Evolutionary conservation across 2,329 filamentous ascomycete genomes (phyloP), one percentile per base, ranked within the genome.

Genomic region (Emmonsiellopsis sp.): DNA sequence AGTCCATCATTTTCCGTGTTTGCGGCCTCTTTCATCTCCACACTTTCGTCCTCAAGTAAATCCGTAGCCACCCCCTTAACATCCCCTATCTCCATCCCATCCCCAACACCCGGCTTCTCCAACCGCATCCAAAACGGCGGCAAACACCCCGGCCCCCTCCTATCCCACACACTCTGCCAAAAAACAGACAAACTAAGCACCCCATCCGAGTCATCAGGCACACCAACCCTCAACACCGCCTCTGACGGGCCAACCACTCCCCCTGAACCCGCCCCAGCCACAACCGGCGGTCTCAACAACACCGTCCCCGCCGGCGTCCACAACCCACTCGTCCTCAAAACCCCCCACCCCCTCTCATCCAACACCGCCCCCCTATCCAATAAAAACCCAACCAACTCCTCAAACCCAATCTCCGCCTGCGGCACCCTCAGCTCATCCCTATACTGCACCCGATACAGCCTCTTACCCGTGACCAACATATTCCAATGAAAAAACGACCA

Each of bases 401-500:
- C 79, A 59, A 86, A 83, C 16, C 73, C 72, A 52, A 77, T 69
- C 53, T 77, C 75, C 0, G 75, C 74, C 55, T 76, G 73, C 9
- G 74, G 74, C 50, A 75, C 71, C 8, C 67, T 61, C 51, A 77
- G 58, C 48, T 77, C 71, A 51, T 77, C 74, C 51, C 71, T 78
- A 58, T 85, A 86, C 63, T 85, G 81, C 40, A 85, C 73, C 35
- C 83, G 74, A 67, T 84, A 83, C 11, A 79, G 79, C 62, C 80
- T 82, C 52, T 79, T 70, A 1, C 83, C 82, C 26, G 84, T 83
- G 2, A 78, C 71, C 58, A 83, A 76, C n/a, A 77, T 77, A 60
- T 77, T 78, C 82, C 83, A 86, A 65, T 85, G 79, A 63, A 86
- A 84, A 0, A 77, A 78, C 0, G 82, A 83, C 82, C 82, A 86